Conservation (phyloP, 1,284 basidiomycete genomes). For the Meripilus lineatus region DNA sequence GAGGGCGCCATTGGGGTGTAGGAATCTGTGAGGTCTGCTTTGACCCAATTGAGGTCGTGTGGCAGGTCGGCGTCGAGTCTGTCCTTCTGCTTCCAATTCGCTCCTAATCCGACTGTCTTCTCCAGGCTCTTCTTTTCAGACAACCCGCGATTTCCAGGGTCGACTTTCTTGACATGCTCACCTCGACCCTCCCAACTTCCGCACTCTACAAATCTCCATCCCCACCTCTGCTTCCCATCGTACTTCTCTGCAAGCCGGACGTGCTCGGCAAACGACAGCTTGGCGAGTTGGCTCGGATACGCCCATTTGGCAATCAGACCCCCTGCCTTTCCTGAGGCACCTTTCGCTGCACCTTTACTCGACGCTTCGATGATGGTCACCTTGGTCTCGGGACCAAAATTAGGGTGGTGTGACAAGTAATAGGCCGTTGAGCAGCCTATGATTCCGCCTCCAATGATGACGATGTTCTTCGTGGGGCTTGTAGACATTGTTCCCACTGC, state of each 20-base stretch:
- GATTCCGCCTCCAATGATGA: slow-evolving; percentile 63
- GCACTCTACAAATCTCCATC: slow-evolving; percentile 67
- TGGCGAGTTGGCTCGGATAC: slow-evolving; percentile 71
- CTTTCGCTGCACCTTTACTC: slow-evolving; percentile 56
- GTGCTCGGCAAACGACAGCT: slow-evolving; percentile 80
- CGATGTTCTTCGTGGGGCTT: slow-evolving; percentile 28
- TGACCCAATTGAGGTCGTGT: slow-evolving; percentile 59
- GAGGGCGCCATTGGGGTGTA: slow-evolving; percentile 59
- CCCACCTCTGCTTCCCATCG: slow-evolving; percentile 74
- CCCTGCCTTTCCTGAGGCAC: slow-evolving; percentile 87
- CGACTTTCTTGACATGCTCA: slow-evolving; percentile 23
- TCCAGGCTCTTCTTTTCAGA: slow-evolving; percentile 43
- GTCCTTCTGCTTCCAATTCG: slow-evolving; percentile 15
- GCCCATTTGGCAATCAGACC: slow-evolving; percentile 88
- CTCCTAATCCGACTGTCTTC: slow-evolving; percentile 50
- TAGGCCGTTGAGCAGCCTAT: slow-evolving; percentile 86
- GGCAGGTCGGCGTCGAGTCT: slow-evolving; percentile 43
- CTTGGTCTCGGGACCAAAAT: slow-evolving; percentile 37
- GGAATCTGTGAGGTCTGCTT: slow-evolving; percentile 49
- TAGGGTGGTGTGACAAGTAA: slow-evolving; percentile 63
- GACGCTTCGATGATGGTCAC: slow-evolving; percentile 80
- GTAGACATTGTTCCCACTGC: too few relatives aligned
- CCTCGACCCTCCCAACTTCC: slow-evolving; percentile 66
- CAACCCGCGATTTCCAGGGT: slow-evolving; percentile 26
- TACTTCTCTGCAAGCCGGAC: slow-evolving; percentile 72